Base-by-base conservation (phyloP, 441 rosid genomes). In the Adansonia rubrostipa region DNA sequence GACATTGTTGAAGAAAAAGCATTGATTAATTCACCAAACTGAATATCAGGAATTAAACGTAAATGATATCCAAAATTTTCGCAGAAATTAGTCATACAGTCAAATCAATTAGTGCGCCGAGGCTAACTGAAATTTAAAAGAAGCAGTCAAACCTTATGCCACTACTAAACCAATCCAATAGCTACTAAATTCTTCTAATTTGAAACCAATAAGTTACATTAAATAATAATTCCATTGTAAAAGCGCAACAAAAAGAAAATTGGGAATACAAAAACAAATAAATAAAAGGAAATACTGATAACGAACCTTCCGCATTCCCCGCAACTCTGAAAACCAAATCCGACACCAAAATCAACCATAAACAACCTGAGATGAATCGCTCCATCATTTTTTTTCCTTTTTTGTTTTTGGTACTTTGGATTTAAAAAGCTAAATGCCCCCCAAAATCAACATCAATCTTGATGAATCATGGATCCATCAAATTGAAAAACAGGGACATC, bases 261-360 rank as follows among this genome's bases (percentile, higher is more conserved):
- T 4, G 33, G 33, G 33, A 28, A 28, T 28, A 28, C 33, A 28
- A 28, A 28, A 28, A 28, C 2, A 1, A 28, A 28, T 1, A 28
- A 28, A 28, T 2, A 3, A 28, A 63, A 22, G 17, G 50, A 57
- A 60, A 20, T 14, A n/a, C 40, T 8, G 0, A 62, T 28, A 0
- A 13, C 77, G 36, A 2, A 90, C 92, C 93, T 87, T 90, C 93
- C 14, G 86, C 84, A 85, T 88, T 90, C 63, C 87, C 89, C 0
- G 84, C 51, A 40, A 80, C 86, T 80, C 88, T 82, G 42, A 80
- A 75, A 77, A 82, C 70, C 75, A 85, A 79, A 76, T 77, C 81
- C 67, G 84, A 75, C 67, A 85, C 84, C 57, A 90, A 78, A 80
- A 86, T 71, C 56, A 85, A 58, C 78, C 86, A 84, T 42, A 83